Evolutionary conservation across 768 basidiomycete genomes (phyloP).

Genomic region (Boletus reticulatus): DNA sequence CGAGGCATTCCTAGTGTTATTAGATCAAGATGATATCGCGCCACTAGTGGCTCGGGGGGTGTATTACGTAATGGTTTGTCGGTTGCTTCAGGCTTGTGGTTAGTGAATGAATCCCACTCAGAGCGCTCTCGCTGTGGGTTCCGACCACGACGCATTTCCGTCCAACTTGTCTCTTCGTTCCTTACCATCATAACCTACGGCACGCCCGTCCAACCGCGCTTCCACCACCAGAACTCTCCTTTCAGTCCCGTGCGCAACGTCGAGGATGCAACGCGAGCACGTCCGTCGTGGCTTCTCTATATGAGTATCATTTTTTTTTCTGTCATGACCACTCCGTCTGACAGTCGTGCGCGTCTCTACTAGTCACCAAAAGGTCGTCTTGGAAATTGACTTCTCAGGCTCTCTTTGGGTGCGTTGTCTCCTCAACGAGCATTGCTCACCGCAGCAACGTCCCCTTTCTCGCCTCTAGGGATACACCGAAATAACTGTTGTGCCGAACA

Average conservation of each 20-base stretch:
- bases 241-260: slow-evolving; percentile 1
- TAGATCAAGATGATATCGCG: neutral
- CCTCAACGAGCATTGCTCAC: slow-evolving; percentile 21
- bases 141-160: slow-evolving; percentile 18
- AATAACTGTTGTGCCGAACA: slow-evolving; percentile 82
- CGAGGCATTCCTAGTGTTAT: slow-evolving; percentile 50
- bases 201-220: neutral
- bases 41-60: neutral
- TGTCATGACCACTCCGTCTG: slow-evolving; percentile 33
- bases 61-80: slow-evolving; percentile 31
- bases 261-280: slow-evolving; percentile 73
- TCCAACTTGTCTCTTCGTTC: slow-evolving; percentile 6
- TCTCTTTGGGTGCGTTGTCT: slow-evolving; percentile 66
- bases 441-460: slow-evolving; percentile 8
- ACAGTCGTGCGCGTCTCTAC: slow-evolving; percentile 59
- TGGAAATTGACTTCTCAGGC: slow-evolving; percentile 92
- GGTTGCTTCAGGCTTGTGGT: slow-evolving; percentile 24
- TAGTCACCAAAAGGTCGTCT: slow-evolving; percentile 94
- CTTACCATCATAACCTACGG: neutral
- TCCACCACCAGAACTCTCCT: neutral
- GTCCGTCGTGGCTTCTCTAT: slow-evolving; percentile 80
- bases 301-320: slow-evolving; percentile 58
- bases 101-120: slow-evolving; percentile 23
- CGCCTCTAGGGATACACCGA: slow-evolving; percentile 82
- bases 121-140: slow-evolving; percentile 20